These are phyloP conservation scores for Diplodia seriata DNA, from an alignment of 2,329 filamentous ascomycete genomes.

Conservation along the genomic window DNA sequence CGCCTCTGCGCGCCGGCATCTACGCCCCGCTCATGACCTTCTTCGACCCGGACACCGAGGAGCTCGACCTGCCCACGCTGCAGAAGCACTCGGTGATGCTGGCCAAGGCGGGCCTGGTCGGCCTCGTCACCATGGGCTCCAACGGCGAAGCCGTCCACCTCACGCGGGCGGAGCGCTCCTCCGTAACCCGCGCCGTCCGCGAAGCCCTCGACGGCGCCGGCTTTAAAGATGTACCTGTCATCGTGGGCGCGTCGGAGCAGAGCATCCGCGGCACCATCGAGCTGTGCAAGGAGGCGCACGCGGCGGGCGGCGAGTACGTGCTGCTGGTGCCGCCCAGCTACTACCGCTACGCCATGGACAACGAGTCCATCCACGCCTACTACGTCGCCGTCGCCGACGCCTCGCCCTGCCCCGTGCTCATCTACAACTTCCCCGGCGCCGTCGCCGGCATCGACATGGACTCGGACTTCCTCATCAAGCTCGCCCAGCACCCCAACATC, in stretches of 20 bases:
- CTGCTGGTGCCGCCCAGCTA: conserved; percentile 83
- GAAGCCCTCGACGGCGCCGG: conserved; percentile 83
- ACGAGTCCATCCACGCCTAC: conserved; percentile 75
- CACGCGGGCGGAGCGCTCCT: conserved; percentile 75
- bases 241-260: conserved; percentile 82
- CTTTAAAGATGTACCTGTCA: conserved; percentile 76
- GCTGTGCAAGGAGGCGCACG: conserved; percentile 69
- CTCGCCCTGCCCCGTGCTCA: conserved; percentile 76
- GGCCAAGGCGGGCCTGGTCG: conserved; percentile 77
- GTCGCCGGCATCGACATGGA: conserved; percentile 89
- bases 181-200: conserved; percentile 77
- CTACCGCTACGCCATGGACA: conserved; percentile 78
- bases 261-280: conserved; percentile 82
- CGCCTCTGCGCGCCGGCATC: conserved; percentile 78
- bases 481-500: conserved; percentile 82
- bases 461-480: conserved; percentile 81
- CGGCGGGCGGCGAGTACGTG: conserved; percentile 78
- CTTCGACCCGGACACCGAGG: conserved; percentile 82
- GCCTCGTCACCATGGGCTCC: conserved; percentile 86
- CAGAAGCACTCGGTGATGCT: conserved; percentile 82
- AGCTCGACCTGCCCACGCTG: conserved; percentile 80
- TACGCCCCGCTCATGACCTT: conserved; percentile 92
- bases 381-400: conserved; percentile 77
- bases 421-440: conserved; percentile 92
- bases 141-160: conserved; percentile 91